Base-by-base conservation (phyloP, 148 eudicot genomes). In the Camellia japonica region DNA sequence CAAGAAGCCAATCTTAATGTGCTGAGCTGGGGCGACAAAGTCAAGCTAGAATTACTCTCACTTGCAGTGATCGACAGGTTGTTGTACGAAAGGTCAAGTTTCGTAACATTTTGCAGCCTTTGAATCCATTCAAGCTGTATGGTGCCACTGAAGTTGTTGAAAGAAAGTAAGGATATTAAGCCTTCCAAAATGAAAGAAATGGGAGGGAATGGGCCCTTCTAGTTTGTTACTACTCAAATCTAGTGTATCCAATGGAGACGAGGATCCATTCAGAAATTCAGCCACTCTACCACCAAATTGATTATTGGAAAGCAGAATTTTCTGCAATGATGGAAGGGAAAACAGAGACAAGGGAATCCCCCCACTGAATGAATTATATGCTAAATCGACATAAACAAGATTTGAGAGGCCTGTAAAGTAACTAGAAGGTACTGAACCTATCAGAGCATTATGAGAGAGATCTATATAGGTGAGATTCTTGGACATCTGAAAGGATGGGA, bases 331-430 rank as follows among this genome's bases (percentile, higher is more conserved):
- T 9, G 82, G 83, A 42, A 88, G 80, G 4, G 55, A 20, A 79
- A 88, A 84, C n/a, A 88, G 79, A 76, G 86, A 84, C 42, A 47
- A 13, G 0, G 97, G 97, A 60, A 92, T 84, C 69, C 73, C 78
- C 6, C 91, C 97, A 38, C 16, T 58, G 19, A 92, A 56, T 3
- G 66, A 80, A 82, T 90, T 92, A 49, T 8, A 13, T 19, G 70
- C 81, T 60, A 90, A 71, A 73, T 89, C 78, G 15, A 84, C 30
- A 13, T 46, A 13, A 2, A 43, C 71, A 73, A 90, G 85, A 41
- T 82, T 76, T 7, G 75, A 14, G n/a, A 90, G 86, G 1, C 84
- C 82, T 42, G 71, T 79, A 83, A 87, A 90, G 64, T 83, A 74
- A 59, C 52, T 54, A 1, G 85, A 68, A n/a, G 73, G 73, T 16